Evolutionary conservation across 371 early-diverging fungal genomes (phyloP), one percentile per base, ranked within the genome.

Genomic region (Circinella minor): DNA sequence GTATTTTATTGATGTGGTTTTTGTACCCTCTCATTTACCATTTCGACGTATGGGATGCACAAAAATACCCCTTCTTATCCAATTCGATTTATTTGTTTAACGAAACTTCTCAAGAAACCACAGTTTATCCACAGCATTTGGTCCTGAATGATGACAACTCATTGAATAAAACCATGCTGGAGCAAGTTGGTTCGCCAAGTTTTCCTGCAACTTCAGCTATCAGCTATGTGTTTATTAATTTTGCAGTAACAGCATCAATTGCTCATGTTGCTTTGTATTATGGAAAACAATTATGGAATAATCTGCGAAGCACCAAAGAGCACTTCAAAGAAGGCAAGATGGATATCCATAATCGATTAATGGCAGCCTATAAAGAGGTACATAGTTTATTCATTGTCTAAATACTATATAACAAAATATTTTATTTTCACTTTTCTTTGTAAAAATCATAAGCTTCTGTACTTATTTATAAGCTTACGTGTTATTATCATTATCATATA

Each of bases 241-340:
- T 83, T 67, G 82, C 76, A 27, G 72, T 87, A 36, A 87, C 87
- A n/a, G 84, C 89, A 11, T 73, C 83, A 4, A 72, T 88, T 55
- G 74, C 83, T 4, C 89, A 88, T 70, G 81, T 86, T 17, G 63
- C 59, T 0, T 66, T 88, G 8, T 87, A 80, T 65, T 78, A 85
- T 63, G 87, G 87, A 51, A 79, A 77, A 37, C 73, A 77, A 17
- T 77, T 86, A 34, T 65, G 66, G 68, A 15, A 9, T 15, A 66
- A 46, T 11, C 27, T 62, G 17, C 65, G 61, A 8, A 61, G 17
- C 27, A 67, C 67, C 1, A 47, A 39, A 65, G n/a, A 49, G 17
- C 51, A 38, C 37, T 27, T 54, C 27, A 65, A 46, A 46, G 63
- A 66, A 36, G 39, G 51, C 20, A 49, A 48, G 10, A 47, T 20